Evolutionary conservation across 129 eudicot genomes (phyloP).

Genomic region (Helianthus annuus): HanXRQr2.0-SUNRISE NC_035435.2:26303384-26303883

Average conservation of each 20-base stretch:
- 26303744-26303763: conserved; percentile 52
- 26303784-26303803: conserved; percentile 63
- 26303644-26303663: conserved; percentile 31
- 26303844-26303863: conserved; percentile 51
- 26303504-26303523: conserved; percentile 75
- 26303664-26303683: conserved; percentile 51
- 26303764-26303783: conserved; percentile 78
- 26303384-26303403: conserved; percentile 47
- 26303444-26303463: conserved; percentile 41
- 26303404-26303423: conserved; percentile 39
- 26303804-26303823: conserved; percentile 77
- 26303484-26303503: conserved; percentile 87
- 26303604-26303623: conserved; percentile 41
- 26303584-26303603: conserved; percentile 73
- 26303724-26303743: conserved; percentile 82
- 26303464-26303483: conserved; percentile 41
- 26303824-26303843: conserved; percentile 59
- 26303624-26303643: conserved; percentile 34
- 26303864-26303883: conserved; percentile 67
- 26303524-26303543: conserved; percentile 55
- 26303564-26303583: conserved; percentile 58
- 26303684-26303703: conserved; percentile 88
- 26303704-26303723: conserved; percentile 81
- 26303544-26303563: conserved; percentile 72
- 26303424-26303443: conserved; percentile 42